These are phyloP conservation scores for Stentor coeruleus DNA, from an alignment of 73 alveolate genomes.

Conservation along the genomic window DNA sequence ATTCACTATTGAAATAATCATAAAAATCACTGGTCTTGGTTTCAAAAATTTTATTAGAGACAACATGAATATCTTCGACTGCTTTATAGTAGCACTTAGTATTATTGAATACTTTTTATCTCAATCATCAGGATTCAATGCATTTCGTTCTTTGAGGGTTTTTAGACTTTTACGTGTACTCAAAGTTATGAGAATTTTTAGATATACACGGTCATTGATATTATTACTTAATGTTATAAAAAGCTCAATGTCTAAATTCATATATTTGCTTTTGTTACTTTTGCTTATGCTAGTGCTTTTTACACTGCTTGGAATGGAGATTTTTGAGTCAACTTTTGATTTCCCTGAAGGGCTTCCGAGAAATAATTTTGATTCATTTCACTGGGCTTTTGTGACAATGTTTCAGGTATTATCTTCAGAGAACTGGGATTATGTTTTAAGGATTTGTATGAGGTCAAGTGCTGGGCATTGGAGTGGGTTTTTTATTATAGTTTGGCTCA, in stretches of 20 bases:
- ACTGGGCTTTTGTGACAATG: slow-evolving; percentile 78
- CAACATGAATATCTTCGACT: slow-evolving; percentile 90
- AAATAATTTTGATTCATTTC: slow-evolving; percentile 81
- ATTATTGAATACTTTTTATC: slow-evolving; percentile 74
- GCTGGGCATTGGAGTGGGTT: slow-evolving; percentile 48
- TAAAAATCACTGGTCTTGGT: slow-evolving; percentile 90
- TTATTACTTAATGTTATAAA: slow-evolving; percentile 72
- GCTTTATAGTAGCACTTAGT: slow-evolving; percentile 75
- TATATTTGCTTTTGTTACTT: slow-evolving; percentile 69
- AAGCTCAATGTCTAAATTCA: slow-evolving; percentile 18
- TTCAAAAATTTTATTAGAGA: slow-evolving; percentile 82
- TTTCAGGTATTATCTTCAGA: slow-evolving; percentile 89
- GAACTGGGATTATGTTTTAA: slow-evolving; percentile 85
- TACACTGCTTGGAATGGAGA: slow-evolving; percentile 92
- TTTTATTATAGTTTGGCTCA: slow-evolving; percentile 85
- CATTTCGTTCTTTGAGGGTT: slow-evolving; percentile 87
- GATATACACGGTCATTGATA: slow-evolving; percentile 72
- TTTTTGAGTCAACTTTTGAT: slow-evolving; percentile 76
- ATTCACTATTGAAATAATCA: slow-evolving; percentile 82
- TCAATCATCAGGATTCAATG: slow-evolving; percentile 70
- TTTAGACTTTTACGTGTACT: slow-evolving; percentile 94
- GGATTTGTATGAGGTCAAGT: slow-evolving; percentile 54
- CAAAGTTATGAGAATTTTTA: slow-evolving; percentile 83
- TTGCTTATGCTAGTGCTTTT: slow-evolving; percentile 84
- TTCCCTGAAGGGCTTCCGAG: slow-evolving; percentile 52